phyloP scores from a whole-genome alignment of 768 basidiomycete species.

The Pleurotus cornucopiae region DNA sequence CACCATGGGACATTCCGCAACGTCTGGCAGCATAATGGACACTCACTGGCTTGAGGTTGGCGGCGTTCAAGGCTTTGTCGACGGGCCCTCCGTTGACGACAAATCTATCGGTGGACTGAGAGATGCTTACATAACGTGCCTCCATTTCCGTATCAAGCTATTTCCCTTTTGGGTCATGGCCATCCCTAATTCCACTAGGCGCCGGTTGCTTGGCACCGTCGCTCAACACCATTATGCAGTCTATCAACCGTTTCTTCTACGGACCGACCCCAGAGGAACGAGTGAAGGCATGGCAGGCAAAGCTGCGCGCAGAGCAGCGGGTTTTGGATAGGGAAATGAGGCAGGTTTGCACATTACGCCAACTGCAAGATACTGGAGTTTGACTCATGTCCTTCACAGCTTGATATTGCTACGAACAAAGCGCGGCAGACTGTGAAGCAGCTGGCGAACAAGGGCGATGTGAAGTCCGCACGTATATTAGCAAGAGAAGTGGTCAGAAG shows the following conservation, averaged over 20 bases:
- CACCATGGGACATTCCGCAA: too few species aligned
- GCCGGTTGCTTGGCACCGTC: constrained; percentile 1
- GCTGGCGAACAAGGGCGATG: constrained; percentile 86
- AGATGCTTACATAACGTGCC: constrained; percentile 5
- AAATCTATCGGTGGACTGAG: background rate
- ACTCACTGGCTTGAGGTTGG: constrained; percentile 7
- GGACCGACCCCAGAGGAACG: constrained; percentile 96
- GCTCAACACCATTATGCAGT: constrained; percentile 51
- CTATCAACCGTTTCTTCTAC: constrained; percentile 91
- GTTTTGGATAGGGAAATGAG: constrained; percentile 90
- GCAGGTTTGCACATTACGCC: constrained; percentile 59
- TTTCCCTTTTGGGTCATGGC: background rate
- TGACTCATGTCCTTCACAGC: constrained; percentile 37
- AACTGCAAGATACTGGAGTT: constrained; percentile 13
- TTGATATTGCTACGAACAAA: constrained; percentile 80
- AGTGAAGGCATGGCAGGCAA: constrained; percentile 87
- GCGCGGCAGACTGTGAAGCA: constrained; percentile 81
- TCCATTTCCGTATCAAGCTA: background rate
- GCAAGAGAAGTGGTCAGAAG: constrained; percentile 94
- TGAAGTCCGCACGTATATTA: constrained; percentile 88
- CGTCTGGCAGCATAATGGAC: background rate
- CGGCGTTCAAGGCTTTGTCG: constrained; percentile 5
- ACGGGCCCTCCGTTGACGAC: constrained; percentile 4
- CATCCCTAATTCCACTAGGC: constrained; percentile 5
- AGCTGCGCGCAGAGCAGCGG: constrained; percentile 78